Evolutionary conservation across 2,329 filamentous ascomycete genomes (phyloP).

Genomic region (Orbilia ellipsospora): DNA sequence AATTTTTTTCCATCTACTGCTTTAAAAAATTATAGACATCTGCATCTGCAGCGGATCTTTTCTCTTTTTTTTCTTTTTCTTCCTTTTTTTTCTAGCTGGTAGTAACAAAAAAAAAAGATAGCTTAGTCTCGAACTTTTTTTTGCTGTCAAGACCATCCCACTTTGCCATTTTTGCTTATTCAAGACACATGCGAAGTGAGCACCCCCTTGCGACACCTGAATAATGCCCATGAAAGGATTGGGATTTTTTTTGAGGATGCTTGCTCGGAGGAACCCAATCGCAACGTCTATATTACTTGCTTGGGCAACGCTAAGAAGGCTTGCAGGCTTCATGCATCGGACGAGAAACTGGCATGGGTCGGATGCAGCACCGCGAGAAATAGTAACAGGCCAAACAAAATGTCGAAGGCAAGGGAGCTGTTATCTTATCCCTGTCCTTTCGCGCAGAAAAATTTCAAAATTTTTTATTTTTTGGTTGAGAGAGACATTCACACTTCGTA

Average conservation of each 20-base stretch:
- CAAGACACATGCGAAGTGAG: conserved; percentile 23
- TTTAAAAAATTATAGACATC: neutral
- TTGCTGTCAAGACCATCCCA: conserved; percentile 41
- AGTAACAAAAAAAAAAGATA: conserved; percentile 41
- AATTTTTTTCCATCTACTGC: conserved; percentile 8
- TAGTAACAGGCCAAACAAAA: conserved; percentile 44
- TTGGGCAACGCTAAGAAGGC: conserved; percentile 48
- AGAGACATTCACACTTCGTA: conserved; percentile 2
- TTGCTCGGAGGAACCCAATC: conserved; percentile 32
- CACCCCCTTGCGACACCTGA: conserved; percentile 48
- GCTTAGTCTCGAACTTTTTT: conserved; percentile 41
- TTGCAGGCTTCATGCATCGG: conserved; percentile 53
- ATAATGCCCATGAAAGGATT: conserved; percentile 54
- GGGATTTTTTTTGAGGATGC: conserved; percentile 28
- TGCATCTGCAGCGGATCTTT: conserved; percentile 15
- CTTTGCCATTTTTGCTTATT: conserved; percentile 43
- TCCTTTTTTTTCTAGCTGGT: conserved; percentile 45
- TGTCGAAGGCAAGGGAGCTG: conserved; percentile 41
- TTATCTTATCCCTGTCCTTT: conserved; percentile 51
- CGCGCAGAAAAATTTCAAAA: conserved; percentile 46
- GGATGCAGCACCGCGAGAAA: conserved; percentile 40
- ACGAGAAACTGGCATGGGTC: conserved; percentile 46
- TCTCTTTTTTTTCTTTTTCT: no score
- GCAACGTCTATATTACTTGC: conserved; percentile 29
- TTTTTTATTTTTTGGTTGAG: conserved; percentile 49